Evolutionary conservation across 768 basidiomycete genomes (phyloP).

Genomic region (Tricholoma saponaceum): DNA sequence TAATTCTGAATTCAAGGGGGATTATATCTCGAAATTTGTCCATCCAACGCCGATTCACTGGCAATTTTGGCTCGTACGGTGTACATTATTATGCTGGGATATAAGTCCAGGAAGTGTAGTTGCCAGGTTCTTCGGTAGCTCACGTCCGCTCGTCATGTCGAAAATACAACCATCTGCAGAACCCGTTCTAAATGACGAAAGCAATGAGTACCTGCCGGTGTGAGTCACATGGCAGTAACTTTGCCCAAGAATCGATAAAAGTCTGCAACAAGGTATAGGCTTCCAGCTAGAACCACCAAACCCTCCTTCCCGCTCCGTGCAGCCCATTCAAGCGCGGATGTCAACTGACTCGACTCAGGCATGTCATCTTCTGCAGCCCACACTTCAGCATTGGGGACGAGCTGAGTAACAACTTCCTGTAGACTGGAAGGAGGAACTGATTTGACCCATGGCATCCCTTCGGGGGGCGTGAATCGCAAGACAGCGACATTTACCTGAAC

Average conservation of each 20-base stretch:
- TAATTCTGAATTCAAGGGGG: no score
- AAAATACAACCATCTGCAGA: no score
- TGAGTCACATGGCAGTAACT: background rate
- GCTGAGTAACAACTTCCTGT: slow-evolving; percentile 34
- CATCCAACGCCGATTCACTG: no score
- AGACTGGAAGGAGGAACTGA: slow-evolving; percentile 53
- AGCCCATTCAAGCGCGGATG: slow-evolving; percentile 41
- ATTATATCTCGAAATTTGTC: no score
- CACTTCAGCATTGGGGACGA: slow-evolving; percentile 43
- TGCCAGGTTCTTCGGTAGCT: no score
- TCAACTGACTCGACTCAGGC: slow-evolving; percentile 14
- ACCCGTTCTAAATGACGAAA: no score
- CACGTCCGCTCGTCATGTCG: no score
- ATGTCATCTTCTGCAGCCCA: slow-evolving; percentile 34
- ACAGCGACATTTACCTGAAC: background rate
- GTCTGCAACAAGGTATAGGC: slow-evolving; percentile 93
- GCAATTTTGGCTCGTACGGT: no score
- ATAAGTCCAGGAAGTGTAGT: no score
- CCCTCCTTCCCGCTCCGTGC: slow-evolving; percentile 38
- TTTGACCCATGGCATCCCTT: slow-evolving; percentile 94
- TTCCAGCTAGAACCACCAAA: slow-evolving; percentile 81
- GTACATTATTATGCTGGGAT: no score
- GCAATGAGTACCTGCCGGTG: background rate
- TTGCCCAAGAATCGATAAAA: slow-evolving; percentile 59
- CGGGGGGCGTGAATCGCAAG: slow-evolving; percentile 67